Conservation (phyloP, 352 stramenopile species). For the Phytophthora quininea region DNA sequence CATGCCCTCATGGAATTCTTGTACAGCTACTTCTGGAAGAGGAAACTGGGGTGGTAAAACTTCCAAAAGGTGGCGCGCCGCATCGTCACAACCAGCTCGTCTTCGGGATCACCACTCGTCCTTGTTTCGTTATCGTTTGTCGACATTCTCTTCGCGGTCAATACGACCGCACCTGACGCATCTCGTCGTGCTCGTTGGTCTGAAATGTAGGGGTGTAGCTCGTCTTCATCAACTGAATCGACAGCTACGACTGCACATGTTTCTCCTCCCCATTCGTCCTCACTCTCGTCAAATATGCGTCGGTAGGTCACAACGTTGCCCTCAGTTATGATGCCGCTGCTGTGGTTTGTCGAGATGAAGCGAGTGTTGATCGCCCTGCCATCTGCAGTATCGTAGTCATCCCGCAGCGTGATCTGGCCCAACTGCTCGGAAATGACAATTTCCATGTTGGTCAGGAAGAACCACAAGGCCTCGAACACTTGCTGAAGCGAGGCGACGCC, state of each 20-base stretch:
- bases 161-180: slow-evolving; percentile 30
- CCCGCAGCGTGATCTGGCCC: slow-evolving; percentile 40
- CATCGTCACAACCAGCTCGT: slow-evolving; percentile 13
- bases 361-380: slow-evolving; percentile 32
- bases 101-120: neutral
- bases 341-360: slow-evolving; percentile 24
- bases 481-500: slow-evolving; percentile 30
- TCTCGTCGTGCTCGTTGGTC: slow-evolving; percentile 29
- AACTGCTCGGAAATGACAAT: slow-evolving; percentile 45
- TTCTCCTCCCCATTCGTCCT: slow-evolving; percentile 8
- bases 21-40: neutral
- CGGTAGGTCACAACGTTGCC: slow-evolving; percentile 34
- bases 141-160: slow-evolving; percentile 19
- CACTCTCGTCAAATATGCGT: slow-evolving; percentile 22
- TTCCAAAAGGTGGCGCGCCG: slow-evolving; percentile 10
- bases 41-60: slow-evolving; percentile 4
- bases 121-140: neutral
- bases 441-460: slow-evolving; percentile 45
- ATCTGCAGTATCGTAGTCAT: slow-evolving; percentile 40
- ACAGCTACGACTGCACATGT: slow-evolving; percentile 15
- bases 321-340: slow-evolving; percentile 29
- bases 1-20: slow-evolving; percentile 3
- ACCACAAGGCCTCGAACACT: slow-evolving; percentile 40
- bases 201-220: slow-evolving; percentile 30
- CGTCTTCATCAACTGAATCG: slow-evolving; percentile 39